Evolutionary conservation across 2,329 filamentous ascomycete species (phyloP), one percentile per base, ranked within the genome.

Genomic region (Lasiodiplodia citricola): DNA sequence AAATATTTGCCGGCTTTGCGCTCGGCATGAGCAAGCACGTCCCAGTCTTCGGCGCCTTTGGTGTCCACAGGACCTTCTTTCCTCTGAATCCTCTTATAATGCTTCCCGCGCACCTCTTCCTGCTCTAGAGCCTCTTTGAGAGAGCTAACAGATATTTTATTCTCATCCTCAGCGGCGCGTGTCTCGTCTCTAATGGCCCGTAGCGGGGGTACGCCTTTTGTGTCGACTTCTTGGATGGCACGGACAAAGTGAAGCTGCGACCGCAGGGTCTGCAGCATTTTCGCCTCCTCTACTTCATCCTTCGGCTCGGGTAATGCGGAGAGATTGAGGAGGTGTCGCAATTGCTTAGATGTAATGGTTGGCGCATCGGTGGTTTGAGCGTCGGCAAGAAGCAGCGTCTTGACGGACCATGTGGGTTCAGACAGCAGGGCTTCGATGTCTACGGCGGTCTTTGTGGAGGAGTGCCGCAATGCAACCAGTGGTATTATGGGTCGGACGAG

Each of bases 231-330:
- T 76, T 97, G 94, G 23, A 98, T 90, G 71, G 93, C 88, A 70
- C 88, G 90, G n/a, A 98, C 94, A 76, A 99, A 99, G 75, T 92
- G 91, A 0, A 99, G 87, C 77, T 99, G 96, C 38, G 91, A 89
- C 65, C 90, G 86, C 2, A 99, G 86, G 1, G 91, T 94, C 25
- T 86, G 77, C 3, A 97, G 86, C 88, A 97, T 93, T 31, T 84
- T 81, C 0, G 83, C 75, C 77, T 97, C 91, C 73, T 94, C 90
- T 64, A 84, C 84, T 1, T 82, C 72, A 2, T 84, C 84, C 21
- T 84, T 81, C 0, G 95, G 94, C 1, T 86, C 86, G 0, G 95
- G 94, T 0, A 99, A 90, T 16, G 95, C 94, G 4, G 94, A 97
- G 50, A 98, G 90, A 21, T 92, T 92, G 44, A 97, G 90, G 11